Conservation (phyloP, 805 yeast genomes). For the Blastobotrys terrestris region DNA sequence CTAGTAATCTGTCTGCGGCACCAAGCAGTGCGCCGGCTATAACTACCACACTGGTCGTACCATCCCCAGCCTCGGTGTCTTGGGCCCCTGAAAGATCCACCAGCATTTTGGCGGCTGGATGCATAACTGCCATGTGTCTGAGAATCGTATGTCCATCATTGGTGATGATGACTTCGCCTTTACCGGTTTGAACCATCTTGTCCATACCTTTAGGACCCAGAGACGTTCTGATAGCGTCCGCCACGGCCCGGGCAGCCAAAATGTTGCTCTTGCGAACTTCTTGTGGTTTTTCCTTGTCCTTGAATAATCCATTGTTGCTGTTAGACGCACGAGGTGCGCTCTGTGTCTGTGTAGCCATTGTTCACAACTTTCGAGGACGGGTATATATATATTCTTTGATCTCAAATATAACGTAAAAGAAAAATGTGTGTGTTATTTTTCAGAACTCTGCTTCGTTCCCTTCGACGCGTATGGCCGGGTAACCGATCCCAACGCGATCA, state of each 20-base stretch:
- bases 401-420: not conserved
- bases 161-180: slow-evolving; percentile 88
- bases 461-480: not conserved
- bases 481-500: not conserved
- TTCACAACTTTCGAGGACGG: too few relatives aligned
- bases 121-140: slow-evolving; percentile 96
- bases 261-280: slow-evolving; percentile 88
- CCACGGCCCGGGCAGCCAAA: slow-evolving; percentile 88
- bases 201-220: slow-evolving; percentile 99
- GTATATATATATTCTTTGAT: too few relatives aligned
- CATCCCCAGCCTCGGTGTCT: slow-evolving; percentile 99
- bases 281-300: slow-evolving; percentile 89
- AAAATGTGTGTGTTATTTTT: not conserved
- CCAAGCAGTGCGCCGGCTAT: slow-evolving; percentile 90
- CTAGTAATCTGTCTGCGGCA: slow-evolving; percentile 87
- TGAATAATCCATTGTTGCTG: slow-evolving; percentile 40
- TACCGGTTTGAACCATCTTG: slow-evolving; percentile 88
- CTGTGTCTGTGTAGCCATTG: slow-evolving; percentile 13
- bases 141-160: slow-evolving; percentile 98
- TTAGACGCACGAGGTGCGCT: slow-evolving; percentile 8
- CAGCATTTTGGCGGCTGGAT: slow-evolving; percentile 98
- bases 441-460: not conserved
- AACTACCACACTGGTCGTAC: slow-evolving; percentile 96
- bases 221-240: slow-evolving; percentile 92
- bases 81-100: slow-evolving; percentile 97